phyloP scores from a whole-genome alignment of 441 rosid genomes.

The Monsonia emarginata region DNA sequence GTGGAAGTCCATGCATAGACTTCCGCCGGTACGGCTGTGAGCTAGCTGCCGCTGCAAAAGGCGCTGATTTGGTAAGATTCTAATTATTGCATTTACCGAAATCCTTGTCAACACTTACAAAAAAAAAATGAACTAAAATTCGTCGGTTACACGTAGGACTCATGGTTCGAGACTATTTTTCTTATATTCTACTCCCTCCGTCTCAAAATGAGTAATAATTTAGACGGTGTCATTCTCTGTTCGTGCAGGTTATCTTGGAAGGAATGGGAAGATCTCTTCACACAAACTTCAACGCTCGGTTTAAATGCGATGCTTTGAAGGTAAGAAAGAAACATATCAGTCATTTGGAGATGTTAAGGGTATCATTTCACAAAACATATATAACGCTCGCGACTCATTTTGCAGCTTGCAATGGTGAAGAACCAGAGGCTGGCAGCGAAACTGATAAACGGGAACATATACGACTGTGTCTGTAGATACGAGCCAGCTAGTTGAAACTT shows the following conservation, averaged over 20 bases:
- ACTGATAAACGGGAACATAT: conserved; percentile 68
- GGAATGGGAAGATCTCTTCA: conserved; percentile 99
- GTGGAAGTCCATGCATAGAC: conserved; percentile 98
- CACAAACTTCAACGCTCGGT: conserved; percentile 72
- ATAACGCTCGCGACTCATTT: conserved; percentile 6
- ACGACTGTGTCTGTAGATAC: conserved; percentile 87
- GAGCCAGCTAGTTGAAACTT: conserved; percentile 40
- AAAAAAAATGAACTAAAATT: too few species aligned
- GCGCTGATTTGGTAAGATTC: conserved; percentile 82
- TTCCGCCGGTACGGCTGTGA: conserved; percentile 96
- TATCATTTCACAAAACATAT: neutral
- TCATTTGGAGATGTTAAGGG: neutral
- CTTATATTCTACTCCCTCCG: neutral
- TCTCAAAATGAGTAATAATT: neutral
- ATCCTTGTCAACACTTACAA: neutral
- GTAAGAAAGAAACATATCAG: too few species aligned
- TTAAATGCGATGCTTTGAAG: conserved; percentile 86
- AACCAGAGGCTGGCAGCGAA: conserved; percentile 94
- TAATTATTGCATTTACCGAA: conserved; percentile 6
- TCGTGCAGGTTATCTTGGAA: conserved; percentile 71
- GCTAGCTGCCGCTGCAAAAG: conserved; percentile 89
- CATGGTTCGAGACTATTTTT: neutral
- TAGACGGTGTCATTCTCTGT: neutral
- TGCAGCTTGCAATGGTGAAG: conserved; percentile 98
- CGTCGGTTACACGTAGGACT: neutral